These are phyloP conservation scores for Conticribra weissflogii DNA, from an alignment of 108 stramenopile genomes.

Conservation along the genomic window DNA sequence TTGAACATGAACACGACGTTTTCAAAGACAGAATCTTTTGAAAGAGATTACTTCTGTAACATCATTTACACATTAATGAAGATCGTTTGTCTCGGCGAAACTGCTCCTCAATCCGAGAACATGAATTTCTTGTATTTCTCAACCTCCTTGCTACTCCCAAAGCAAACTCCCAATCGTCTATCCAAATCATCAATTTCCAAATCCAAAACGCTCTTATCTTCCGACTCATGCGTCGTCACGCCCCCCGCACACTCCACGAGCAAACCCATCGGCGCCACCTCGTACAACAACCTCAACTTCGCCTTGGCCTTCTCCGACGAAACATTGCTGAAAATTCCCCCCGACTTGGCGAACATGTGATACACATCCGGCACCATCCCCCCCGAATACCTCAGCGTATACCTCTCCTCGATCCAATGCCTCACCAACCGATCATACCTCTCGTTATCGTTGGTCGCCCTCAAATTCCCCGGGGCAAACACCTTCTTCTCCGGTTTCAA, in stretches of 20 bases:
- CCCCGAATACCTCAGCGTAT: conserved; percentile 90
- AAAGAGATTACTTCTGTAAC: no score
- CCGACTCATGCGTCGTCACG: conserved; percentile 73
- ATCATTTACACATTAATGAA: no score
- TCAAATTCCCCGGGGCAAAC: conserved; percentile 93
- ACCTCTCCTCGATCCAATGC: conserved; percentile 89
- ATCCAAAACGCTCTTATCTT: conserved; percentile 85
- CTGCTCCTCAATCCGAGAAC: conserved; percentile 53
- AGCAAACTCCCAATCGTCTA: conserved; percentile 81
- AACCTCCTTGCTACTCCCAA: conserved; percentile 77
- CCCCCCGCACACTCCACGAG: conserved; percentile 91
- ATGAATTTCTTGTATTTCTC: conserved; percentile 77
- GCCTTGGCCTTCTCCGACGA: conserved; percentile 87
- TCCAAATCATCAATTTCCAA: conserved; percentile 75
- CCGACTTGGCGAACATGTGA: conserved; percentile 85
- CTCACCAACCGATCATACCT: conserved; percentile 85
- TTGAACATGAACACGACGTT: no score
- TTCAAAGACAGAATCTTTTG: no score
- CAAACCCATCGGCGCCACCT: conserved; percentile 90
- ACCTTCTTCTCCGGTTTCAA: conserved; percentile 65
- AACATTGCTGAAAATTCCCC: conserved; percentile 90
- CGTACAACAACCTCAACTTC: conserved; percentile 93
- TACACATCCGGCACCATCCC: conserved; percentile 91
- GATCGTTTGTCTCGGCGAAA: no score
- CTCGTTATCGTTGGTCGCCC: conserved; percentile 88